phyloP scores from a whole-genome alignment of 164 flowering plant genomes.

The Chloranthus sessilifolius region DNA sequence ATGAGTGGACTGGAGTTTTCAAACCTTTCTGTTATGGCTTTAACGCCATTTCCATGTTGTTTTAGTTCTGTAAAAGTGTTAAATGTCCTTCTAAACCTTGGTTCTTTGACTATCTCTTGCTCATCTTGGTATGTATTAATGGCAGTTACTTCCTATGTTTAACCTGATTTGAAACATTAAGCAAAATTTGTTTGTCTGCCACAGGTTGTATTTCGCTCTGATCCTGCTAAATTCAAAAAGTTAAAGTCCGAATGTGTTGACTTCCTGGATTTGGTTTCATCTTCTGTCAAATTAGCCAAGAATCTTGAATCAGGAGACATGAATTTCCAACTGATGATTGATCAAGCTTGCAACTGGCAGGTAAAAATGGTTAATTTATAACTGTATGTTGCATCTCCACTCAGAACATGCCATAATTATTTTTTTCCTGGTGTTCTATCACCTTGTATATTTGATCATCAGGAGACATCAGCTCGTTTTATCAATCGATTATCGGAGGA shows the following conservation, averaged over 20 bases:
- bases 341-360: constrained; percentile 71
- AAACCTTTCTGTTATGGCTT: no score
- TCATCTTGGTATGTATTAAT: no score
- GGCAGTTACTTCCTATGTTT: not conserved
- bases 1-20: no score
- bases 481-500: constrained; percentile 53
- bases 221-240: constrained; percentile 46
- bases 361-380: constrained; percentile 38
- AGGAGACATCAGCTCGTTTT: constrained; percentile 62
- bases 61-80: no score
- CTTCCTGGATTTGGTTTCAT: constrained; percentile 29
- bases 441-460: constrained; percentile 18
- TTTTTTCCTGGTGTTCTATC: no score
- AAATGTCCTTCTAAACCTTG: no score
- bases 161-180: not conserved
- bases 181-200: constrained; percentile 1
- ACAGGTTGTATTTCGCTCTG: constrained; percentile 73
- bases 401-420: no score
- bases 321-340: constrained; percentile 22
- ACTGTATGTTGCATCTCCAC: no score
- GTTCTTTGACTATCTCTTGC: no score
- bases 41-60: no score
- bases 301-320: constrained; percentile 21
- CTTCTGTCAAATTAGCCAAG: constrained; percentile 19
- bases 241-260: constrained; percentile 52